Evolutionary conservation across 2,329 filamentous ascomycete species (phyloP), one percentile per base, ranked within the genome.

Genomic region (Sclerotinia spermophila): DNA sequence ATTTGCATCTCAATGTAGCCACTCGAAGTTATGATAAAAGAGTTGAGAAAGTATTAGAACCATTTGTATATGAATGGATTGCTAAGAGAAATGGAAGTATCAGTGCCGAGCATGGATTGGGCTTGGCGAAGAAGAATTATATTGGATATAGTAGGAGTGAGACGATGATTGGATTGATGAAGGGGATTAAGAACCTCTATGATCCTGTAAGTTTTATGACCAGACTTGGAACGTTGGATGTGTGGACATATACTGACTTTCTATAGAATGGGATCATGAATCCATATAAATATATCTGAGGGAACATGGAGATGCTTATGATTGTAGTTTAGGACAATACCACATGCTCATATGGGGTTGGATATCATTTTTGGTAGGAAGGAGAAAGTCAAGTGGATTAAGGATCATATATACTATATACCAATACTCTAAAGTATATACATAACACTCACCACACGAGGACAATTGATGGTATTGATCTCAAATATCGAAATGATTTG

Each of bases 51-150:
- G 85, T 88, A 38, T 86, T 99, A 53, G 96, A 99, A 83, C 96
- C 96, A 0, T 99, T 92, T 82, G 93, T 99, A 35, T 99, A 97
- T 79, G 94, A 99, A 83, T 99, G 96, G 96, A 95, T 98, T 75
- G 86, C 90, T 77, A 89, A 93, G 83, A 87, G 92, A 61, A 90
- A 91, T 73, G 96, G 96, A 73, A 97, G 94, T 81, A 97, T 99
- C 82, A 97, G 94, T 79, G 96, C 96, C 65, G 96, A 99, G 83
- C 96, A 99, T 80, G 96, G 96, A 5, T 83, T 99, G 55, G 96
- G 96, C 24, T 83, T 99, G 73, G 93, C 94, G 65, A 99, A 99
- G 89, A 97, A 97, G 85, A 91, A 93, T 71, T 99, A 90, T 79
- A 93, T 99, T 80, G 91, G 92, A 42, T 98, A 98, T 83, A 97